These are phyloP conservation scores for Aegilops tauschii DNA, from an alignment of 176 grass and related monocot species.

Conservation along the genomic window DNA sequence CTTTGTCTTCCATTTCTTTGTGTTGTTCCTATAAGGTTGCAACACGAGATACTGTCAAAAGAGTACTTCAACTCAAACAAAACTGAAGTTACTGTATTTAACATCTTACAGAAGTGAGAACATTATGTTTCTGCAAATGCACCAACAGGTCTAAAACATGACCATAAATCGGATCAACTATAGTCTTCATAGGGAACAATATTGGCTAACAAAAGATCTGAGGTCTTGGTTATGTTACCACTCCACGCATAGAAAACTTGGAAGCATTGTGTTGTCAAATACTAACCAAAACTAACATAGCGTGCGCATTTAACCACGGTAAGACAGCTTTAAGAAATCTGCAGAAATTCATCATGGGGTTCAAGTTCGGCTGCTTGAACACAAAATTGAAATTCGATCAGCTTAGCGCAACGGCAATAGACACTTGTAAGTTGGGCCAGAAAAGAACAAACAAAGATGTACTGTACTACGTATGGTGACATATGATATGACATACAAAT, in stretches of 20 bases:
- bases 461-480: background rate
- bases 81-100: background rate
- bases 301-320: background rate
- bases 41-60: background rate
- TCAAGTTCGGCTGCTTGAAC: background rate
- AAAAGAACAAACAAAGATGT: background rate
- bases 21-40: conserved; percentile 32
- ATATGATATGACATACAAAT: background rate
- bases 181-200: background rate
- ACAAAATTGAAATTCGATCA: background rate
- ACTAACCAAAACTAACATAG: background rate
- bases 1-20: conserved; percentile 32
- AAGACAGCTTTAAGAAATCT: background rate
- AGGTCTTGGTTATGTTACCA: background rate
- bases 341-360: background rate
- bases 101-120: background rate
- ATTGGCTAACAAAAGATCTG: background rate
- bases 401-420: background rate
- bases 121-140: background rate
- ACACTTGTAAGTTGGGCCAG: background rate
- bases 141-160: background rate
- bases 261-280: background rate
- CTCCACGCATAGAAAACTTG: background rate
- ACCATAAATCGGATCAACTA: conserved; percentile 2
- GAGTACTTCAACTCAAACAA: background rate